Conservation (phyloP, 805 yeast genomes). For the Candida maltosa region DNA sequence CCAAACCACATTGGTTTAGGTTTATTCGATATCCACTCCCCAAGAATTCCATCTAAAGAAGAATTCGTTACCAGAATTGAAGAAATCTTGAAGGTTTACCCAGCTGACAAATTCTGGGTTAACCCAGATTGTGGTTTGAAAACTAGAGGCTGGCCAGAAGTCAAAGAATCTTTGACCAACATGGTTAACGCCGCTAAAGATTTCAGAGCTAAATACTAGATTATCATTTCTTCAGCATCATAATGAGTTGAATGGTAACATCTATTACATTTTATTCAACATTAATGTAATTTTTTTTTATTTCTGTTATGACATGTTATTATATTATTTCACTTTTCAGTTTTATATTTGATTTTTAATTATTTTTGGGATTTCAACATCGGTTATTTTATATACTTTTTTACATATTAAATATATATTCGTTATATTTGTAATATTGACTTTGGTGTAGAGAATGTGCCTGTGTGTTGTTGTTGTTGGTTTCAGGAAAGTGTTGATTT, state of each 20-base stretch:
- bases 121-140: conserved; percentile 99
- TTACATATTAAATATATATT: conserved; percentile 5
- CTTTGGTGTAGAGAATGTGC: background rate
- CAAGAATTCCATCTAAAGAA: conserved; percentile 97
- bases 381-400: conserved; percentile 28
- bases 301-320: conserved; percentile 11
- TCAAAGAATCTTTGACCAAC: conserved; percentile 89
- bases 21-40: conserved; percentile 98
- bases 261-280: conserved; percentile 47
- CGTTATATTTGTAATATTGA: background rate
- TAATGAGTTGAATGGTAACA: conserved; percentile 39
- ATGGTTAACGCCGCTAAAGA: conserved; percentile 99
- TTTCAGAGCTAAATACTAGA: conserved; percentile 53
- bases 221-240: conserved; percentile 22
- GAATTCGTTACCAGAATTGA: conserved; percentile 93
- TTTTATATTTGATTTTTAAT: conserved; percentile 5
- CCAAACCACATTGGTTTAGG: conserved; percentile 99
- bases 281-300: conserved; percentile 40
- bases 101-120: conserved; percentile 98
- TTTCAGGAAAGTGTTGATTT: no score
- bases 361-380: conserved; percentile 46
- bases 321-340: conserved; percentile 6
- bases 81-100: conserved; percentile 94
- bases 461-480: background rate
- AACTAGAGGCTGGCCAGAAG: conserved; percentile 99